phyloP scores from a whole-genome alignment of 352 stramenopile species.

The Globisporangium rhizosaccharum region DNA sequence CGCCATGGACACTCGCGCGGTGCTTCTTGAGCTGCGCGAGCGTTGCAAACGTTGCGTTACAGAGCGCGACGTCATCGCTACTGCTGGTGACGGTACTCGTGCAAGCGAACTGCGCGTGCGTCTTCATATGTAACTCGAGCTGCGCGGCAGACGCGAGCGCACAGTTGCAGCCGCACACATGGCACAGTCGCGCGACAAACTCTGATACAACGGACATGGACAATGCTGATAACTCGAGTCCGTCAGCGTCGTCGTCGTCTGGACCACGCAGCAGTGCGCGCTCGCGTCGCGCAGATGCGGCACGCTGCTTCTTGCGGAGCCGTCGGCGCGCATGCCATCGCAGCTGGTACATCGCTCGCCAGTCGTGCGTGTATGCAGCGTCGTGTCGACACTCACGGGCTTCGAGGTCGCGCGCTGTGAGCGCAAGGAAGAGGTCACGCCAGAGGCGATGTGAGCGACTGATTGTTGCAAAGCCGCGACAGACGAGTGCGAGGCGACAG shows the following conservation, averaged over 20 bases:
- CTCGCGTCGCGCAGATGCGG: not conserved
- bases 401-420: conserved; percentile 13
- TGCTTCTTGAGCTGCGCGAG: conserved; percentile 27
- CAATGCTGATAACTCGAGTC: too few relatives aligned
- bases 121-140: conserved; percentile 14
- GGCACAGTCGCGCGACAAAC: conserved; percentile 30
- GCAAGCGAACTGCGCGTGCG: conserved; percentile 29
- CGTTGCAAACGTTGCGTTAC: conserved; percentile 25
- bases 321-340: conserved; percentile 8
- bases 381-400: conserved; percentile 23
- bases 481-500: conserved; percentile 51
- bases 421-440: conserved; percentile 28
- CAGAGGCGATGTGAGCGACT: conserved; percentile 30
- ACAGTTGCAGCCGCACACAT: conserved; percentile 30
- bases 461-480: conserved; percentile 33
- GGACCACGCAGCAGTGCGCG: not conserved
- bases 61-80: conserved; percentile 6
- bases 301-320: conserved; percentile 7
- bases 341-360: conserved; percentile 10
- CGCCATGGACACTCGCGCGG: conserved; percentile 5
- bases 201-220: not conserved
- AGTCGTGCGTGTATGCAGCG: conserved; percentile 23
- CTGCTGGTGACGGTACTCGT: not conserved
- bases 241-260: not conserved
- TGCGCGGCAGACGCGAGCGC: conserved; percentile 23